These are phyloP conservation scores for Saturnispora zaruensis DNA, from an alignment of 805 yeast species.

Conservation along the genomic window DNA sequence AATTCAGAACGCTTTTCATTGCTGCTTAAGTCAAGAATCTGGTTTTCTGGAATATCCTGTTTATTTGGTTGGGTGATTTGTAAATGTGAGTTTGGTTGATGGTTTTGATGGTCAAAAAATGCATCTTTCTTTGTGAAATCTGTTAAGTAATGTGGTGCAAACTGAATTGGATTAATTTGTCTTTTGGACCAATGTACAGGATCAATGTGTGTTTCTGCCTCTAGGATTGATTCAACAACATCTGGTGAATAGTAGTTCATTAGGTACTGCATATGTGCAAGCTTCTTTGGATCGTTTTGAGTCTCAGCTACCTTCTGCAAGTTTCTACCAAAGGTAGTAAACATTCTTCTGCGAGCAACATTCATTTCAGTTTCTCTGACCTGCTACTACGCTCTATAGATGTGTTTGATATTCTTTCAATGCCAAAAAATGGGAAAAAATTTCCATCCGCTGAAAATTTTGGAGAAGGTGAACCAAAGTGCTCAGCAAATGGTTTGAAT, in stretches of 20 bases:
- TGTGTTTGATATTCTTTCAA: background rate
- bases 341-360: constrained; percentile 8
- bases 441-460: background rate
- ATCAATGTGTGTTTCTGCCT: constrained; percentile 67
- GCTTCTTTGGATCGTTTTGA: constrained; percentile 20
- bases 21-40: constrained; percentile 18
- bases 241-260: constrained; percentile 75
- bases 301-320: constrained; percentile 5
- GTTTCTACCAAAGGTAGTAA: constrained; percentile 13
- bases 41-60: constrained; percentile 19
- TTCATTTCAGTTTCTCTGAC: background rate
- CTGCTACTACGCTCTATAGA: background rate
- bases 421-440: background rate
- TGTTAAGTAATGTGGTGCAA: constrained; percentile 63
- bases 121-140: constrained; percentile 68
- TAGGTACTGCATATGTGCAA: constrained; percentile 45
- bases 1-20: constrained; percentile 20
- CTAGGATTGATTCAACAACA: constrained; percentile 68
- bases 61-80: constrained; percentile 22
- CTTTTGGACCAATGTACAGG: constrained; percentile 51
- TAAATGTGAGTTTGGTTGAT: constrained; percentile 18
- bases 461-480: background rate
- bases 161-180: constrained; percentile 37
- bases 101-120: constrained; percentile 56
- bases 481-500: background rate